Evolutionary conservation across 1,284 basidiomycete species (phyloP).

Genomic region (Trichosporon sp.): DNA sequence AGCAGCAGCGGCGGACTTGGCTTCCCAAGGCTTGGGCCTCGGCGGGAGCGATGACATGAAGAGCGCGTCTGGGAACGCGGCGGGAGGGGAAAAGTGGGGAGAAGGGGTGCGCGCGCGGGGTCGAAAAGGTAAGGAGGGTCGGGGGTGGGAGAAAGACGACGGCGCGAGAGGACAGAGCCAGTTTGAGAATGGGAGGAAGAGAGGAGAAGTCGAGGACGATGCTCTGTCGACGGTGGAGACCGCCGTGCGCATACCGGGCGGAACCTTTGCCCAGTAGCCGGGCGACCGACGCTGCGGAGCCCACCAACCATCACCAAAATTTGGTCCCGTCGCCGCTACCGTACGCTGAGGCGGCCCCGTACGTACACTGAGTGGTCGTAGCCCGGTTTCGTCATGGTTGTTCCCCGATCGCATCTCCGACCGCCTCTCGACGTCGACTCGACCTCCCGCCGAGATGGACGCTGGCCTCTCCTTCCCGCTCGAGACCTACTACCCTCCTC

Average conservation of each 20-base stretch:
- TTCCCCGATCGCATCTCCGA: neutral
- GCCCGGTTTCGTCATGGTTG: neutral
- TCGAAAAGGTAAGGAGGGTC: neutral
- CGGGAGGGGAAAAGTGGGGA: neutral
- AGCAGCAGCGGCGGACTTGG: constrained; percentile 21
- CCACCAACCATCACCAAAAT: neutral
- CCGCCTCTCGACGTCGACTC: neutral
- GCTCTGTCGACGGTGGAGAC: neutral
- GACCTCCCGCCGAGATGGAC: constrained; percentile 4
- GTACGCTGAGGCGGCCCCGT: neutral
- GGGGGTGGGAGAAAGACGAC: neutral
- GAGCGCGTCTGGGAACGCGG: constrained; percentile 3
- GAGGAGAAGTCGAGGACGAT: neutral
- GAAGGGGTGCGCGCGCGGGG: too few species aligned
- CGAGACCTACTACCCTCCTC: neutral
- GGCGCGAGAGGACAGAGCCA: too few species aligned
- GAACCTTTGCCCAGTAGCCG: neutral
- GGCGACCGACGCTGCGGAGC: neutral
- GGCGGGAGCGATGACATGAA: constrained; percentile 39
- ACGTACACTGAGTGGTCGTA: neutral
- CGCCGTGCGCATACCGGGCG: neutral
- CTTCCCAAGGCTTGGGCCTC: constrained; percentile 45
- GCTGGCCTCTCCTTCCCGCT: neutral
- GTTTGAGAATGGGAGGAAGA: neutral
- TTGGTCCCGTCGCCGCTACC: neutral